phyloP scores from a whole-genome alignment of 352 stramenopile species.

The Blastocystis sp. region DNA sequence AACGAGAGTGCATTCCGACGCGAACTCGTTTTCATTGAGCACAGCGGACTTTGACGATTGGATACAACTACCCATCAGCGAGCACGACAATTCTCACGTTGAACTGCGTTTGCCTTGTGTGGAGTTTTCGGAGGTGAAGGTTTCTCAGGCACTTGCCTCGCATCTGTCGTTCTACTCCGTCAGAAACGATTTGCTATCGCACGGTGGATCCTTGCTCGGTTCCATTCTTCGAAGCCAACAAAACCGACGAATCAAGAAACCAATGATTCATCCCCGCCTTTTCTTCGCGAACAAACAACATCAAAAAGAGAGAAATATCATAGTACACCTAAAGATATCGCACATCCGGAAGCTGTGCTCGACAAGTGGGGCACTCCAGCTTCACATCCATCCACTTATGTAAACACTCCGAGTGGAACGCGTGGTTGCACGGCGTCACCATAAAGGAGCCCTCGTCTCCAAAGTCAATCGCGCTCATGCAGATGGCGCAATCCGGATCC shows the following conservation, averaged over 20 bases:
- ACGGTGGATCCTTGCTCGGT: too few species aligned
- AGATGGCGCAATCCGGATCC: slow-evolving; percentile 70
- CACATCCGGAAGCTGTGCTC: slow-evolving; percentile 67
- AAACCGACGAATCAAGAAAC: not conserved
- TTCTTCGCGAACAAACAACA: slow-evolving; percentile 28
- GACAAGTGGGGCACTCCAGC: slow-evolving; percentile 82
- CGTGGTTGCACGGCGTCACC: slow-evolving; percentile 80
- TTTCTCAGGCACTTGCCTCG: too few species aligned
- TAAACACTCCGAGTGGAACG: slow-evolving; percentile 80
- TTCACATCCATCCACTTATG: slow-evolving; percentile 83
- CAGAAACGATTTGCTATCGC: too few species aligned
- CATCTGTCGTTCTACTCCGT: too few species aligned
- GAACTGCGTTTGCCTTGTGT: too few species aligned
- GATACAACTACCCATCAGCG: not conserved
- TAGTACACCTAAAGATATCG: slow-evolving; percentile 51
- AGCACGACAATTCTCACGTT: too few species aligned
- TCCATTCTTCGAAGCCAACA: too few species aligned
- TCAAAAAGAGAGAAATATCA: too few species aligned
- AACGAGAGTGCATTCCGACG: not conserved
- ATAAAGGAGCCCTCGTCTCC: slow-evolving; percentile 75
- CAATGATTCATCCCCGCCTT: not conserved
- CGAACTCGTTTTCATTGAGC: not conserved
- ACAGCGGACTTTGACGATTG: not conserved
- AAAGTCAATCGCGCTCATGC: slow-evolving; percentile 67
- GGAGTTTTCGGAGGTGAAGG: too few species aligned